These are phyloP conservation scores for Thielaviopsis musarum DNA, from an alignment of 2,329 filamentous ascomycete species.

Conservation along the genomic window DNA sequence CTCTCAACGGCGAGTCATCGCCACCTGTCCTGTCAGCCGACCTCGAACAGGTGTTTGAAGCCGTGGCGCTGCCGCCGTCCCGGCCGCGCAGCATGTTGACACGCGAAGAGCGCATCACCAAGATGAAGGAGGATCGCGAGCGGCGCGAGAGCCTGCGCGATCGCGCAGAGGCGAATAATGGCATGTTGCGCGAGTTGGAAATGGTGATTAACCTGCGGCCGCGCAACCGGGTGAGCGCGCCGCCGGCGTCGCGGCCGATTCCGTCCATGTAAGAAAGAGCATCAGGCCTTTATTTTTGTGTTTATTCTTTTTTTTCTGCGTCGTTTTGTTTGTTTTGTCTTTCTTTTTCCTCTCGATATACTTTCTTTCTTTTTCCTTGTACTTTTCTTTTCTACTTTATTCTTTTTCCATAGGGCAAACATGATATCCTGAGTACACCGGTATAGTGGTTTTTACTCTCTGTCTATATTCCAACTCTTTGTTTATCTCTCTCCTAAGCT, in stretches of 20 bases:
- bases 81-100: conserved; percentile 55
- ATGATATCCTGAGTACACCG: too few species aligned
- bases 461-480: too few species aligned
- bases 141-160: conserved; percentile 55
- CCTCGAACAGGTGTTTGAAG: conserved; percentile 74
- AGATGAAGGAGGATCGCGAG: conserved; percentile 74
- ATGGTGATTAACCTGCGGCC: conserved; percentile 55
- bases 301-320: conserved; percentile 13
- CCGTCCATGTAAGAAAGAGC: conserved; percentile 8
- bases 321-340: conserved; percentile 14
- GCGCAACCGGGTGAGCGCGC: conserved; percentile 21
- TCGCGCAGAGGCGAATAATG: conserved; percentile 63
- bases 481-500: too few species aligned
- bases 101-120: conserved; percentile 71
- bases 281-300: not conserved
- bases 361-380: conserved; percentile 1
- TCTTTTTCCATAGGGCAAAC: too few species aligned
- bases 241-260: conserved; percentile 8
- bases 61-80: conserved; percentile 56
- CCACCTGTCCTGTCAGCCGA: conserved; percentile 31
- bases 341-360: conserved; percentile 12
- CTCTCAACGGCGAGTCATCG: conserved; percentile 55
- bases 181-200: conserved; percentile 86
- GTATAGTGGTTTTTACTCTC: too few species aligned
- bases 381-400: not conserved